Evolutionary conservation across 345 rosid genomes (phyloP), one percentile per base, ranked within the genome.

Genomic region (Lepidium didymum): DNA sequence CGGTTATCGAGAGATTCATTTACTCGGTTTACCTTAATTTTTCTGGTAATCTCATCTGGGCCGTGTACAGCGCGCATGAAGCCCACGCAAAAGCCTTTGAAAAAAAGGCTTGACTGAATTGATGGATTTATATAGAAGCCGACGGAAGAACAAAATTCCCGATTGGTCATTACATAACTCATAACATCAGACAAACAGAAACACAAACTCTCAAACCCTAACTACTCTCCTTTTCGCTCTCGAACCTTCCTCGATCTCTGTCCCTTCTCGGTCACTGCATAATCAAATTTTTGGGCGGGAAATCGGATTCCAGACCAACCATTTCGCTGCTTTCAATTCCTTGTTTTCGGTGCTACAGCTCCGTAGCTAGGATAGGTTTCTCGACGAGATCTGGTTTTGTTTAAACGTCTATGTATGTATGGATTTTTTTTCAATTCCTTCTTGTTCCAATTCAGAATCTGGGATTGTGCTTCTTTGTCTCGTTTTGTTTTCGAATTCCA

Each of bases 251-350:
- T 68, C 70, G 64, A 68, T 75, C 74, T 68, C 78, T 55, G 29
- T 62, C 62, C 35, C 14, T 55, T 64, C 60, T 31, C 45, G 16
- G 6, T 49, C 70, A 64, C 59, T 58, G 59, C 72, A 1, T 1
- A 15, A 41, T 52, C 73, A 60, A 59, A 58, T 54, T 67, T 42
- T 67, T 43, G 62, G 62, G 77, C 77, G 77, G 77, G 77, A 74
- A 66, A 51, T 67, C 44, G 56, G 19, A 56, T 42, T 18, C 61
- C 43, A 12, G 0, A 50, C 34, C 21, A 23, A 41, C 31, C 36
- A 7, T n/a, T 34, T 35, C 29, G 25, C 33, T 15, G 46, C 45
- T 70, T 67, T 29, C 27, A 56, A 43, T 43, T 69, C 3, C 43
- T 12, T 14, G 9, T 0, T 34, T 19, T 14, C 6, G n/a, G 36